These are phyloP conservation scores for Glycyrrhiza uralensis DNA, from an alignment of 306 rosid genomes.

Conservation along the genomic window DNA sequence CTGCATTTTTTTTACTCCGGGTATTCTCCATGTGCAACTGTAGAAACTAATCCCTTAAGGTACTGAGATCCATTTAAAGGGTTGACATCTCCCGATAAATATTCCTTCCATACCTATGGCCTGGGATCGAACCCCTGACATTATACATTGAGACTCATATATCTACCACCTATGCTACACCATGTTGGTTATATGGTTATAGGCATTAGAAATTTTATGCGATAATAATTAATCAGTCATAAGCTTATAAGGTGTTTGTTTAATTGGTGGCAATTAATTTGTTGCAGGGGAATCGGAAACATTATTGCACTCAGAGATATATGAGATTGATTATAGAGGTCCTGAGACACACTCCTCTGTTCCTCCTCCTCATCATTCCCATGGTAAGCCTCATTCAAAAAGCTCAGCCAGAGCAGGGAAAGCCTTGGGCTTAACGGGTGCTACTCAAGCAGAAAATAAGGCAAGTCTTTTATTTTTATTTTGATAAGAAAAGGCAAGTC, in stretches of 20 bases:
- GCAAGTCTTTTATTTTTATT: constrained; percentile 29
- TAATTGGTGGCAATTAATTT: background rate
- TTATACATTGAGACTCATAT: too few species aligned
- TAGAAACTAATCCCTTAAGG: too few species aligned
- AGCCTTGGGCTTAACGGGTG: constrained; percentile 23
- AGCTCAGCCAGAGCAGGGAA: constrained; percentile 19
- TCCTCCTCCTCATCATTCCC: constrained; percentile 67
- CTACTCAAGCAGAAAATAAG: constrained; percentile 30
- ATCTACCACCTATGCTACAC: too few species aligned
- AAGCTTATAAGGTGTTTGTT: background rate
- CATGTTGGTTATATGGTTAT: too few species aligned
- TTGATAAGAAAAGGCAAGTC: too few species aligned
- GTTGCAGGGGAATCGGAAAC: constrained; percentile 42
- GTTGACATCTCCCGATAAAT: too few species aligned
- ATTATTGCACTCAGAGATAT: constrained; percentile 44
- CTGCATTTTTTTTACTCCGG: too few species aligned
- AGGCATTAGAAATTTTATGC: too few species aligned
- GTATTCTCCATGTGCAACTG: too few species aligned
- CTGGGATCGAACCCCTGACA: too few species aligned
- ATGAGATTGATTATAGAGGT: constrained; percentile 92
- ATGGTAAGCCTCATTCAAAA: constrained; percentile 30
- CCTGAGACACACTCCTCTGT: constrained; percentile 84
- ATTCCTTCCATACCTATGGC: too few species aligned
- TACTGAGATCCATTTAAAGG: too few species aligned
- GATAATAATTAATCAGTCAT: background rate